Percentiles rank a stretch among this genome's conserved stretches.
These are phyloP conservation scores for Acacia confusa DNA, from an alignment of 306 rosid species.

Conservation along the genomic window DNA sequence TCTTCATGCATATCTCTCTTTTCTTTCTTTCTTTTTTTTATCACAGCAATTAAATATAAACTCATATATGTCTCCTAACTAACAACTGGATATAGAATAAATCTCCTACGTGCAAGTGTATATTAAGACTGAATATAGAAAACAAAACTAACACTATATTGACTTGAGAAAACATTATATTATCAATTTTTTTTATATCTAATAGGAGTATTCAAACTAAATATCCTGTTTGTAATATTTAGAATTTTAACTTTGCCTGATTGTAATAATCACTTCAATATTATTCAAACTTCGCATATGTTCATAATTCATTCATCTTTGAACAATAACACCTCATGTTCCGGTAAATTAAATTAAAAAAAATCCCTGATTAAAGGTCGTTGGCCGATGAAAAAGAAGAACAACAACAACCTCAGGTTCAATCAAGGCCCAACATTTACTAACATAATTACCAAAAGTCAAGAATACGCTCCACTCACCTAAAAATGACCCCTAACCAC, in stretches of 20 bases:
- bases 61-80: too few relatives aligned
- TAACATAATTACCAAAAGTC: background rate
- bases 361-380: too few relatives aligned
- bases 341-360: background rate
- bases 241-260: too few relatives aligned
- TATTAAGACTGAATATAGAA: too few relatives aligned
- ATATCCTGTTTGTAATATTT: too few relatives aligned
- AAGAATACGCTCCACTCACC: background rate
- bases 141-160: too few relatives aligned
- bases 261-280: too few relatives aligned
- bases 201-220: too few relatives aligned
- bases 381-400: background rate
- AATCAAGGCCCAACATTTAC: background rate
- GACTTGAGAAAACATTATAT: too few relatives aligned
- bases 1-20: background rate
- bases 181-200: too few relatives aligned
- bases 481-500: background rate
- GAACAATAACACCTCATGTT: background rate
- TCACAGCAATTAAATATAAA: background rate
- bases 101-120: background rate
- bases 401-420: background rate
- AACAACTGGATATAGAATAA: background rate
- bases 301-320: background rate
- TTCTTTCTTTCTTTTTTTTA: background rate
- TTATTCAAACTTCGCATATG: background rate